These are phyloP conservation scores for Sanghuangporus baumii DNA, from an alignment of 1,284 basidiomycete species.

Conservation along the genomic window DNA sequence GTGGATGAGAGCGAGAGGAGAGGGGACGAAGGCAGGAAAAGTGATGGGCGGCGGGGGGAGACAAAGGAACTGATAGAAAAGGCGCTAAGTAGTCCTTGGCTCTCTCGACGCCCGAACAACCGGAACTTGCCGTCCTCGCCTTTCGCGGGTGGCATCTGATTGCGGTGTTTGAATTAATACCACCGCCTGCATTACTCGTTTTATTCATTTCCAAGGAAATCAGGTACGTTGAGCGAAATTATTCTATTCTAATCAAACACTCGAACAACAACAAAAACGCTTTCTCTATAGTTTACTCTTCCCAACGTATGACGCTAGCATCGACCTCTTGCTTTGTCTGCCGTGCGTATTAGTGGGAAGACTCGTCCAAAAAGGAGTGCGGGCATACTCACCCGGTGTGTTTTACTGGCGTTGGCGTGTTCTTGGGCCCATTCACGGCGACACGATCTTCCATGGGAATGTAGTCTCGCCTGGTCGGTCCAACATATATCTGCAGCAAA, in stretches of 20 bases:
- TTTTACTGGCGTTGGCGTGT: slow-evolving; percentile 58
- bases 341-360: slow-evolving; percentile 11
- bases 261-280: not conserved
- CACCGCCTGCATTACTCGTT: not conserved
- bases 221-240: not conserved
- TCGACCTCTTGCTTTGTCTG: slow-evolving; percentile 75
- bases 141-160: not conserved
- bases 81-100: not conserved
- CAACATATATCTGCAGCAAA: slow-evolving; percentile 62
- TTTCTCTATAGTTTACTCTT: slow-evolving; percentile 50
- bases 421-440: slow-evolving; percentile 44
- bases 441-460: slow-evolving; percentile 57
- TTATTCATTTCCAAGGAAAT: slow-evolving; percentile 4
- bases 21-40: slow-evolving; percentile 21
- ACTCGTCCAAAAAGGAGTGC: not conserved
- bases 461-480: slow-evolving; percentile 66
- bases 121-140: not conserved
- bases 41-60: slow-evolving; percentile 18
- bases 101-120: not conserved
- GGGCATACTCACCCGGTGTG: slow-evolving; percentile 63
- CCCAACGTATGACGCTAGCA: slow-evolving; percentile 63
- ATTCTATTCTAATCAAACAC: not conserved
- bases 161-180: slow-evolving; percentile 9
- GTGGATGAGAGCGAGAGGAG: slow-evolving; percentile 20
- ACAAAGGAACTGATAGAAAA: not conserved